These are phyloP conservation scores for Venturiaceae sp. DNA, from an alignment of 2,329 filamentous ascomycete species.

Conservation along the genomic window DNA sequence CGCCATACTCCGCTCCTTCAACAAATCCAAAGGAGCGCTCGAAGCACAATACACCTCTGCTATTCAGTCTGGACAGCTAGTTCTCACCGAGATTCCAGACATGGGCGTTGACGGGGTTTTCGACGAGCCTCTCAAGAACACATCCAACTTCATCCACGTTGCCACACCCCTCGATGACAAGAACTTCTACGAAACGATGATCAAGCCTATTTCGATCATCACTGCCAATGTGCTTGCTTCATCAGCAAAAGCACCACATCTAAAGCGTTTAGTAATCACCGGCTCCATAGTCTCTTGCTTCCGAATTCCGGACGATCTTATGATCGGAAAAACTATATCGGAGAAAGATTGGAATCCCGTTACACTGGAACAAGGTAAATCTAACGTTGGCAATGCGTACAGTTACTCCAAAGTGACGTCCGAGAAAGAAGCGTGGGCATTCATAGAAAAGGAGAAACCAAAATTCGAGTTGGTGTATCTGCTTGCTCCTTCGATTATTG, in stretches of 20 bases:
- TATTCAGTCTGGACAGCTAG: slow-evolving; percentile 4
- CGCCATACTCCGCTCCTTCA: slow-evolving; percentile 8
- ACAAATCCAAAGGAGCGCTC: slow-evolving; percentile 8
- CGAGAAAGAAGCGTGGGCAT: slow-evolving; percentile 13
- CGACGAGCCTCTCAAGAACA: slow-evolving; percentile 7
- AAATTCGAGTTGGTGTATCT: slow-evolving; percentile 12
- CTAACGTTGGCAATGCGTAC: slow-evolving; percentile 9
- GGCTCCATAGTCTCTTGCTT: slow-evolving; percentile 9
- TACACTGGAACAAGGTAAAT: slow-evolving; percentile 9
- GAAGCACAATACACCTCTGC: slow-evolving; percentile 3
- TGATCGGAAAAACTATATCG: slow-evolving; percentile 7
- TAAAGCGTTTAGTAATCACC: slow-evolving; percentile 56
- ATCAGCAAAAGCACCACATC: slow-evolving; percentile 49
- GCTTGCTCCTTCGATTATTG: slow-evolving; percentile 11
- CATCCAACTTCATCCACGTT: slow-evolving; percentile 11
- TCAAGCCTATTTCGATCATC: slow-evolving; percentile 12
- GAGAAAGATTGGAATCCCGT: slow-evolving; percentile 10
- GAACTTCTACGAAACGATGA: slow-evolving; percentile 10
- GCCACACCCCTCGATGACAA: slow-evolving; percentile 8
- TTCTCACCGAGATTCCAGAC: slow-evolving; percentile 11
- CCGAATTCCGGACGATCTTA: slow-evolving; percentile 4
- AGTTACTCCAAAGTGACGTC: slow-evolving; percentile 12
- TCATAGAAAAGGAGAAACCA: slow-evolving; percentile 10
- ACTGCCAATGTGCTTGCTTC: slow-evolving; percentile 39
- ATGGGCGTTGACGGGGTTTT: slow-evolving; percentile 10